Base-by-base conservation (phyloP, 2,329 filamentous ascomycete genomes). In the Claviceps pusilla region DNA sequence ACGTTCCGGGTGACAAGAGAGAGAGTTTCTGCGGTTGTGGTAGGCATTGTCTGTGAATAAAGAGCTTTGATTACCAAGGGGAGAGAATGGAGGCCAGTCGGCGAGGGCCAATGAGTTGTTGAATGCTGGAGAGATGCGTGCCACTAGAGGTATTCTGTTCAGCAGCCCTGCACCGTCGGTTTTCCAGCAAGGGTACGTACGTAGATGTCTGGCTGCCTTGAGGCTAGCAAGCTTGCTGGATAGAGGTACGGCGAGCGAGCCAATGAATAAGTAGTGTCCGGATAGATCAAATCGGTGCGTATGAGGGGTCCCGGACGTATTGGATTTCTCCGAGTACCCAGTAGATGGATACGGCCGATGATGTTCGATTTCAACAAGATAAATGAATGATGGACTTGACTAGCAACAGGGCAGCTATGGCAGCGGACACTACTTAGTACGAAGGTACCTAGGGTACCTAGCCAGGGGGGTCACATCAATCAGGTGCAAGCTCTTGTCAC, bases 11-110 rank as follows among this genome's bases (percentile, higher is more conserved):
- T 91, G 70, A 96, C 89, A 69, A 97, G 85, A 63, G 88, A 94
- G 70, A 96, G 83, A 61, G 91, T 94, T 77, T 97, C 91, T 71
- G 90, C 89, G 69, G 91, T 96, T 61, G 91, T 97, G 71, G 91
- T 84, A 73, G 90, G 91, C 91, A 97, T 97, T 69, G 67, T 81
- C 71, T 64, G 39, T 41, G 14, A 4, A 16, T 12, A 47, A 12
- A 35, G 48, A 47, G 29, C 39, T 43, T 35, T n/a, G 12, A 4
- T 35, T 19, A 5, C 9, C 48, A 10, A 9, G 28, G 10, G 7
- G 4, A 35, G 24, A 29, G 9, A 24, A 42, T 11, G 14, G 19
- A 33, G 3, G 24, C 29, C 28, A 16, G 39, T 6, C 46, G 35
- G 46, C 12, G 39, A 46, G 43, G 10, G 35, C 24, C 37, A 31